Percentiles rank a stretch among this genome's conserved stretches.
Conservation (phyloP, 148 eudicot species). For the Rhododendron griersonianum region DNA sequence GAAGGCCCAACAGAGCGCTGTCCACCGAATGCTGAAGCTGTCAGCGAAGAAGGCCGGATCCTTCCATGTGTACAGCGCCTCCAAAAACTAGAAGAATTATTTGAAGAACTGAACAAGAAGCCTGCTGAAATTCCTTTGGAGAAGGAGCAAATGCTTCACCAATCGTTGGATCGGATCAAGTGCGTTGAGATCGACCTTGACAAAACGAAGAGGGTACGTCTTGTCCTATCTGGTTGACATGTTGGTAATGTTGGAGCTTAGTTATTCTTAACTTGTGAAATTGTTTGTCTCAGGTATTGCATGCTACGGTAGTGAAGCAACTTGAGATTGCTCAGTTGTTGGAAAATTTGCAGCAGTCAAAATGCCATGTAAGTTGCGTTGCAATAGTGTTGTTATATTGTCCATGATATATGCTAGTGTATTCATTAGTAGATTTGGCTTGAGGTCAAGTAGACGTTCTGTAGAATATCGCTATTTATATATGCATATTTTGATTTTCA, state of each 20-base stretch:
- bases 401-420: not conserved
- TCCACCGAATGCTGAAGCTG: slow-evolving; percentile 23
- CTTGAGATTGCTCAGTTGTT: slow-evolving; percentile 47
- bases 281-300: slow-evolving; percentile 40
- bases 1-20: slow-evolving; percentile 27
- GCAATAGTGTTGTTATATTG: not conserved
- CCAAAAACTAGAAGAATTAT: slow-evolving; percentile 45
- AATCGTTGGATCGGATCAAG: slow-evolving; percentile 67
- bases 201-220: slow-evolving; percentile 61
- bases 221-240: slow-evolving; percentile 1
- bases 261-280: not conserved
- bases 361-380: slow-evolving; percentile 47
- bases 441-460: not conserved
- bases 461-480: not conserved
- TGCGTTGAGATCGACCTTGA: slow-evolving; percentile 68
- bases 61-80: slow-evolving; percentile 60
- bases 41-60: slow-evolving; percentile 15
- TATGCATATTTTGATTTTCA: not conserved
- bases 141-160: slow-evolving; percentile 62
- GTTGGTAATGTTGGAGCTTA: not conserved
- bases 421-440: not conserved
- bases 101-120: slow-evolving; percentile 56
- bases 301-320: slow-evolving; percentile 61
- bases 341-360: slow-evolving; percentile 47
- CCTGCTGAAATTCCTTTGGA: slow-evolving; percentile 58